Evolutionary conservation across 2,329 filamentous ascomycete species (phyloP), one percentile per base, ranked within the genome.

Genomic region (Alternaria triticina): DNA sequence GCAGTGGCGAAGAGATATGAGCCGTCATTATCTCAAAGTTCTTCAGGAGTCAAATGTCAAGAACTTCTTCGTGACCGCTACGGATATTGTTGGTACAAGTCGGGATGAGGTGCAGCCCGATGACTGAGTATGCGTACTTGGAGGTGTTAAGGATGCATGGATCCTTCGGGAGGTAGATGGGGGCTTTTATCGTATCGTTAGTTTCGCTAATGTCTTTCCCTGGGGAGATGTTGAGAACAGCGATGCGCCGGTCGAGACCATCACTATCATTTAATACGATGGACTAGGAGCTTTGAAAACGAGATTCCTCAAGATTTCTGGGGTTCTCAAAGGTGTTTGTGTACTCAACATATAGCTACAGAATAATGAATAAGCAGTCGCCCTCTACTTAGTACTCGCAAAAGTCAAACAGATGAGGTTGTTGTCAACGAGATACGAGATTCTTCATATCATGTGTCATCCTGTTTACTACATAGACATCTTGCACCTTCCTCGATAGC

Each of bases 121-220:
- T 17, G 12, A 47, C 17, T 47, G 13, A 27, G 13, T 57, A n/a
- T 56, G 30, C 40, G 25, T 6, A 27, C n/a, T 55, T 10, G 12
- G 15, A n/a, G 23, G 12, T 3, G 9, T 20, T 2, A 0, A 2
- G 2, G 3, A 4, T 22, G 6, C 2, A 28, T 30, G 25, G 7
- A 9, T 43, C n/a, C 40, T 25, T 22, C 4, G 54, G 2, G 33
- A 56, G 17, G 43, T n/a, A 30, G 43, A 28, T 1, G 43, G 33
- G 5, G 43, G 54, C 7, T 17, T 33, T 28, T 17, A 46, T 36
- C 27, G 27, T 2, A 56, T 56, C 10, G 43, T 13, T 11, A 46
- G 54, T 45, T 0, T 28, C 4, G 36, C 23, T 6, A 13, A 45
- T 4, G 44, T 47, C n/a, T 25, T 17, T 7, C 25, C 33, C 9